Conservation (phyloP, 2,329 filamentous ascomycete genomes). For the Trichophyton verrucosum region DNA sequence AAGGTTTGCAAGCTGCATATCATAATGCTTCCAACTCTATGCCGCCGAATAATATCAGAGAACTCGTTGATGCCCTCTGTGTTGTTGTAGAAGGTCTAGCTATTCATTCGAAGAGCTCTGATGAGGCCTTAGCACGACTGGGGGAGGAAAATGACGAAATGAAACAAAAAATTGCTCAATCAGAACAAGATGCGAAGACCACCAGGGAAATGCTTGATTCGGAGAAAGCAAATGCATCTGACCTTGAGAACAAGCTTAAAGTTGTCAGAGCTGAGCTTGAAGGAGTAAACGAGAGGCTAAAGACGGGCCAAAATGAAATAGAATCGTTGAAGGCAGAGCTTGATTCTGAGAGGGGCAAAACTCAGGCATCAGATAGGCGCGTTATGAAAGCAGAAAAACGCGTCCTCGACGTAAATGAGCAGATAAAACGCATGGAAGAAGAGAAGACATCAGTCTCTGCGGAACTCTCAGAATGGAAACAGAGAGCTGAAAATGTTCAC, state of each 20-base stretch:
- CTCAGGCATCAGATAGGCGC: conserved; percentile 61
- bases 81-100: conserved; percentile 47
- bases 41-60: conserved; percentile 44
- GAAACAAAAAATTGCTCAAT: conserved; percentile 41
- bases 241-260: conserved; percentile 43
- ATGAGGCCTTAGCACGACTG: conserved; percentile 48
- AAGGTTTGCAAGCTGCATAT: conserved; percentile 48
- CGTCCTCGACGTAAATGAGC: conserved; percentile 53
- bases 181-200: conserved; percentile 47
- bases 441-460: conserved; percentile 64
- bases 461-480: conserved; percentile 56
- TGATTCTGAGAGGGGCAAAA: conserved; percentile 71
- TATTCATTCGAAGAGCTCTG: conserved; percentile 47
- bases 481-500: conserved; percentile 36
- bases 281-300: conserved; percentile 41
- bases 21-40: conserved; percentile 43
- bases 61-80: conserved; percentile 49
- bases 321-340: conserved; percentile 57
- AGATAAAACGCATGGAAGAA: conserved; percentile 63
- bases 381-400: conserved; percentile 65
- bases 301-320: conserved; percentile 57
- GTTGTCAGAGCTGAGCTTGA: conserved; percentile 36
- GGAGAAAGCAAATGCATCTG: conserved; percentile 41
- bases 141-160: conserved; percentile 52
- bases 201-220: conserved; percentile 41